Conservation (phyloP, 2,329 filamentous ascomycete genomes). For the Colletotrichum viniferum region DNA sequence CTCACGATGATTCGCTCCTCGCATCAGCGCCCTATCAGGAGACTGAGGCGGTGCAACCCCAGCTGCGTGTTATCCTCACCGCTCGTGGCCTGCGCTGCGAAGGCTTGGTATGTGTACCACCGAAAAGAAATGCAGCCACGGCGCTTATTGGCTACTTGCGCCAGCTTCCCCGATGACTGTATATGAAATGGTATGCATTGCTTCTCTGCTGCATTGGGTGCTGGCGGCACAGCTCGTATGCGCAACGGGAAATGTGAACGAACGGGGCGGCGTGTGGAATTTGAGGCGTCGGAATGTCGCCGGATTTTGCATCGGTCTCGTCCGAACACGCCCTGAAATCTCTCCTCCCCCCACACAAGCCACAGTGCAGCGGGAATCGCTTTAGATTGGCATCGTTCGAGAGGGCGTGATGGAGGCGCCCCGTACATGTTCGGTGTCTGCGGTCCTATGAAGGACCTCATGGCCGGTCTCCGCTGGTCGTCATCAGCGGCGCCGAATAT, state of each 20-base stretch:
- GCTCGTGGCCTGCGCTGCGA: constrained; percentile 4
- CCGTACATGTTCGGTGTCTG: background rate
- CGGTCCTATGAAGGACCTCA: background rate
- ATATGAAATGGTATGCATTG: background rate
- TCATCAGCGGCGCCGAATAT: background rate
- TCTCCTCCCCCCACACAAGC: background rate
- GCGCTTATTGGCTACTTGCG: background rate
- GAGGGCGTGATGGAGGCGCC: background rate
- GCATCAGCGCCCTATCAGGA: background rate
- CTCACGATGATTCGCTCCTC: background rate
- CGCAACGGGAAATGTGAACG: background rate
- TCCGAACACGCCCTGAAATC: background rate
- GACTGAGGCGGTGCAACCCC: constrained; percentile 1
- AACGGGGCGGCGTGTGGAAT: background rate
- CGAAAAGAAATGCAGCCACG: background rate
- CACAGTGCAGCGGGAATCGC: background rate
- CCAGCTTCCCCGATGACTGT: background rate
- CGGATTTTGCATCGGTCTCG: background rate
- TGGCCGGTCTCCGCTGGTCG: background rate
- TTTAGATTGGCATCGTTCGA: background rate
- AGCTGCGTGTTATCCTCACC: constrained; percentile 11
- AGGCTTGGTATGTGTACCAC: background rate
- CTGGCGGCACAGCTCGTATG: background rate
- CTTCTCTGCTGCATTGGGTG: background rate
- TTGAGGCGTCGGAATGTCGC: background rate